Evolutionary conservation across 1,284 basidiomycete species (phyloP), one percentile per base, ranked within the genome.

Genomic region (Naganishia liquefaciens): DNA sequence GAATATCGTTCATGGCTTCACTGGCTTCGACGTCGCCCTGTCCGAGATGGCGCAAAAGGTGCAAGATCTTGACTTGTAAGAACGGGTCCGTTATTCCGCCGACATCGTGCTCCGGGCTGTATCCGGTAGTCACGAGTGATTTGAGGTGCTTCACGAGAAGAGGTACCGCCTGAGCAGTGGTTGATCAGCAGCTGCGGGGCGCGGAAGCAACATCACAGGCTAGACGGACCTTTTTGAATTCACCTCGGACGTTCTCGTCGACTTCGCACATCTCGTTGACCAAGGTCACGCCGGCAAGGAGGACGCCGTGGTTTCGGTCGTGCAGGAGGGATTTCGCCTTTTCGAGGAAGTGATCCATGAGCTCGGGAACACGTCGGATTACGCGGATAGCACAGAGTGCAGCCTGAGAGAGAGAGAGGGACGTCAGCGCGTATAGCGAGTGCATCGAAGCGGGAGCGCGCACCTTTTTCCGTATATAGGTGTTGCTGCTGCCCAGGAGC

Each of bases 51-150:
- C 94, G 86, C 47, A 99, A 82, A 28, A 99, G 81, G n/a, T 93
- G 88, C n/a, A 99, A 82, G 50, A 97, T 88, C 80, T 99, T 99
- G 74, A 95, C 89, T 80, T 99, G 95, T 17, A 99, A 82, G 84
- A 99, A 99, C 2, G 96, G 96, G 78, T 99, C 96, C 27, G 95
- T 98, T 77, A 99, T 95, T 33, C 96, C 96, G 30, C 92, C 92
- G n/a, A 99, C 96, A 73, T 99, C 96, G 75, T 99, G 96, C 77
- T 99, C 96, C 25, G 96, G 95, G 70, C 93, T 96, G 79, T 98
- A 98, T 21, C 95, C 95, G 1, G 95, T 97, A 0, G 95, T 94
- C 54, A 93, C 92, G 52, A 99, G 82, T 3, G 91, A 90, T 78
- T 99, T 99, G 70, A 99, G 84, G 75, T 97, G 93, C 69, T 93